Evolutionary conservation across 2,329 filamentous ascomycete genomes (phyloP), one percentile per base, ranked within the genome.

Genomic region (Thelonectria olida): DNA sequence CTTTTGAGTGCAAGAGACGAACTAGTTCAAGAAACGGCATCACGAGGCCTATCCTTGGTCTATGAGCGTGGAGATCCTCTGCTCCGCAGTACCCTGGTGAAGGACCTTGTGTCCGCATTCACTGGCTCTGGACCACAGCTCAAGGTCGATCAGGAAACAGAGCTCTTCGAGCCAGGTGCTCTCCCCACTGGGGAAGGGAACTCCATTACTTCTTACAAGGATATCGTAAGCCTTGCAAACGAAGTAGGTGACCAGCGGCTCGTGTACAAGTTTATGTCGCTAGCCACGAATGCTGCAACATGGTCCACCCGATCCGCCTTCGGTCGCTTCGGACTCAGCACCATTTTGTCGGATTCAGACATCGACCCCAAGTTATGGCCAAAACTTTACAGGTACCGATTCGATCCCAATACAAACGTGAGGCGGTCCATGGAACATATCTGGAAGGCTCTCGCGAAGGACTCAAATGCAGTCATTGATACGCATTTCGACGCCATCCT

Each of bases 241-340:
- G 96, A 99, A 78, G 94, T 97, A 31, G 96, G 96, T 10, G 95
- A 99, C 72, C 95, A 96, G 60, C 94, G 92, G 68, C 82, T 99
- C n/a, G 92, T 98, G 1, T 99, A 99, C 81, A 93, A 94, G 63
- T 98, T 99, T 79, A 99, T 99, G 96, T 95, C 94, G 1, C 84
- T 99, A 67, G 96, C 96, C 3, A 93, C 93, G 2, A 97, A 97
- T 72, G 96, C 97, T 48, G 93, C 94, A 1, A 96, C 97, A 15
- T 99, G 96, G 96, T 95, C 93, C 2, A 97, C 93, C n/a, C 88
- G 96, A 51, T 96, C 96, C 1, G 96, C 96, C 0, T 98, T 99
- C 77, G 96, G 96, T 3, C 87, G 93, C 10, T 97, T 98, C 67
- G 96, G 96, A 0, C 84, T 99, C 50, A 96, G 93, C 75, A 96